A percentile compares a stretch with the other conserved stretches of the same genome.
These are phyloP conservation scores for Lichenothelia convexa DNA, from an alignment of 495 filamentous ascomycete genomes.

Conservation along the genomic window DNA sequence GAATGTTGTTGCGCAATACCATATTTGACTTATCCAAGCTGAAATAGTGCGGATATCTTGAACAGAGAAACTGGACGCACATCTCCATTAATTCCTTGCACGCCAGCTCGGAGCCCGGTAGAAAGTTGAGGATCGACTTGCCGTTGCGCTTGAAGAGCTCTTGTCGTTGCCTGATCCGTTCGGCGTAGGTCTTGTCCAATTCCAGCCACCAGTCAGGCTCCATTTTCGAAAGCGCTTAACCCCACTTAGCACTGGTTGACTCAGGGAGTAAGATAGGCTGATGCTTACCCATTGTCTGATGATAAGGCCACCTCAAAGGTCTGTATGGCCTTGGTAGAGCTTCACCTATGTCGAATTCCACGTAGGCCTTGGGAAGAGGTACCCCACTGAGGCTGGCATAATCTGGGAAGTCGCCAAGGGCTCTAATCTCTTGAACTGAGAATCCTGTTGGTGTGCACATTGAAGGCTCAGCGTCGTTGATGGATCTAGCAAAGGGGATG, in stretches of 20 bases:
- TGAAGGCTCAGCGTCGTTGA: slow-evolving; percentile 2
- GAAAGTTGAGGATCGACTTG: slow-evolving; percentile 40
- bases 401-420: slow-evolving; percentile 66
- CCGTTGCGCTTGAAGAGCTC: slow-evolving; percentile 48
- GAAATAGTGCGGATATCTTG: slow-evolving; percentile 70
- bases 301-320: slow-evolving; percentile 75
- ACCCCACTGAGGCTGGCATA: slow-evolving; percentile 66
- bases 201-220: slow-evolving; percentile 88
- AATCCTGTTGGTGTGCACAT: slow-evolving; percentile 38
- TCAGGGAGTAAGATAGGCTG: background rate
- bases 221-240: slow-evolving; percentile 54
- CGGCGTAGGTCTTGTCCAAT: slow-evolving; percentile 56
- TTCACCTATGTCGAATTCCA: slow-evolving; percentile 28
- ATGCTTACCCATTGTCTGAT: slow-evolving; percentile 81
- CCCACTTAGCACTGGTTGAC: slow-evolving; percentile 8
- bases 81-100: slow-evolving; percentile 89
- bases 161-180: slow-evolving; percentile 53
- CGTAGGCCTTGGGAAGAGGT: slow-evolving; percentile 51
- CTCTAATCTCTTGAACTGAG: slow-evolving; percentile 51
- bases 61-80: slow-evolving; percentile 57
- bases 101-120: slow-evolving; percentile 65
- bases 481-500: background rate
- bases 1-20: slow-evolving; percentile 52
- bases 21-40: slow-evolving; percentile 37
- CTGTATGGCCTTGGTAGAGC: slow-evolving; percentile 29